Conservation (phyloP, 2,329 filamentous ascomycete genomes). For the Lachnellula arida region DNA sequence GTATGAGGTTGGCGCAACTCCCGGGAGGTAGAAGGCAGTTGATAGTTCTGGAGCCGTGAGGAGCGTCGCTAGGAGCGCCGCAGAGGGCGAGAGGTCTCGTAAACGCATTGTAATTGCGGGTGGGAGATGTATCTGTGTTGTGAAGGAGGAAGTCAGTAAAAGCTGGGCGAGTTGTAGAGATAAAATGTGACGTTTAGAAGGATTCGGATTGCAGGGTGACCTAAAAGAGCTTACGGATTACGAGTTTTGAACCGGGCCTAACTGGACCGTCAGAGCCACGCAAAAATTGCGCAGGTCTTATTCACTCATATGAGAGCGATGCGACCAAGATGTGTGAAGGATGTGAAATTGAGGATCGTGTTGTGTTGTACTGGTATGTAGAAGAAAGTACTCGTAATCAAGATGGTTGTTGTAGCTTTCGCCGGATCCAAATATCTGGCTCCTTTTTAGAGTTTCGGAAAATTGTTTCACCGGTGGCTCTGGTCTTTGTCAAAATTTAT, state of each 20-base stretch:
- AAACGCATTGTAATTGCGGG: slow-evolving; percentile 27
- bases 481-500: neutral
- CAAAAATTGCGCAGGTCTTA: neutral
- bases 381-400: neutral
- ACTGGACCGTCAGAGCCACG: neutral
- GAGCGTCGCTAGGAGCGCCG: slow-evolving; percentile 46
- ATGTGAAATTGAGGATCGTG: neutral
- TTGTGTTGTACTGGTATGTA: neutral
- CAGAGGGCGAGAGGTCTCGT: slow-evolving; percentile 34
- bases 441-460: slow-evolving; percentile 6
- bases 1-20: slow-evolving; percentile 92
- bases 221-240: slow-evolving; percentile 19
- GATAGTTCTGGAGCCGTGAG: slow-evolving; percentile 48
- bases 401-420: neutral
- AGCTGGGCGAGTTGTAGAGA: neutral
- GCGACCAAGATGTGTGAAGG: neutral
- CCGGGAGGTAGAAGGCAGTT: slow-evolving; percentile 89
- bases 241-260: neutral
- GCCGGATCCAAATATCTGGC: slow-evolving; percentile 4
- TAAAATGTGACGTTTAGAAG: neutral
- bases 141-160: neutral
- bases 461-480: slow-evolving; percentile 11
- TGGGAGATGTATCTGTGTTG: slow-evolving; percentile 6
- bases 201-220: neutral
- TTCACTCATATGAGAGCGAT: slow-evolving; percentile 8